Base-by-base conservation (phyloP, 441 rosid genomes). In the Daphne laureola region DNA sequence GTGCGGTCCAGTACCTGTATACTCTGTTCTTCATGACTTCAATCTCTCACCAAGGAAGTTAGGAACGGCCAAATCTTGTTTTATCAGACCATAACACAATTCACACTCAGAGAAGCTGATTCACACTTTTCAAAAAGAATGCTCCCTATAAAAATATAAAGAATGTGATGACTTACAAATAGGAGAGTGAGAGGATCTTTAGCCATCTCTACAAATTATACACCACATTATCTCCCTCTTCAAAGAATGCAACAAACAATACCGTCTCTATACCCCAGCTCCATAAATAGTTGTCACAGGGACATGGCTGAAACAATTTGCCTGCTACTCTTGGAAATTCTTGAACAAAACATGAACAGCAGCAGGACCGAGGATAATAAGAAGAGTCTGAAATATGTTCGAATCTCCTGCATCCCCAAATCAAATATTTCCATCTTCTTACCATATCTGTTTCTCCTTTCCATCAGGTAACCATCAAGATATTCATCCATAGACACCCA, bases 301-400 rank as follows among this genome's bases (percentile, higher is more conserved):
- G 78, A 70, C n/a, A 76, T 47, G 26, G 76, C 71, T 0, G 96
- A 66, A 64, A 78, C 70, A 43, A 82, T 65, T 54, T 82, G 70
- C 71, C 98, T 81, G 60, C 69, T 67, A 41, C 79, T 70, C 65
- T 86, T 94, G 6, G 99, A 82, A 51, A 94, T 90, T 60, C 98
- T 79, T 49, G 98, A 86, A 68, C 98, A 94, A 76, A 90, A 94
- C 97, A 90, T 87, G 72, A 90, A 84, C 75, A 94, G 54, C 49
- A 94, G 69, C 64, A 94, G 63, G 42, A 74, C 90, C 0, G 97
- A 90, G 49, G 98, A 94, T 36, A 94, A 61, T 67, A 94, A 73
- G 80, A 94, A 90, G 66, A 94, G 92, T 76, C 99, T 76, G 77
- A 90, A 94, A 74, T 94, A 90, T 6, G 99, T 81, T 78, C 96